phyloP scores from a whole-genome alignment of 129 eudicot genomes.

The Solidago caesia region DNA sequence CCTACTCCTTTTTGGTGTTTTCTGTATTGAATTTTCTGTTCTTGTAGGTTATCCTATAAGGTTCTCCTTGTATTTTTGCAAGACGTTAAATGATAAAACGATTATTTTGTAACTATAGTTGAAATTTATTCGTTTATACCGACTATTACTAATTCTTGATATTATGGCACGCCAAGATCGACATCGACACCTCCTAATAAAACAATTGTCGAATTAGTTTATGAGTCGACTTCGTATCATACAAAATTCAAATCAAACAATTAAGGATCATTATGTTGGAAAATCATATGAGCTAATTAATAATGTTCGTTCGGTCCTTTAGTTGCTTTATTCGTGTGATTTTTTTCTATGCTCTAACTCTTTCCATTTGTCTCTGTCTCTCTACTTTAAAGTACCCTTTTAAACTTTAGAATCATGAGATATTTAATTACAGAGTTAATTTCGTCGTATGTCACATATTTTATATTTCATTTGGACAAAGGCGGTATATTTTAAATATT shows the following conservation, averaged over 20 bases:
- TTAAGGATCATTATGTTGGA: neutral
- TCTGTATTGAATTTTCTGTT: neutral
- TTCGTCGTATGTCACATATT: neutral
- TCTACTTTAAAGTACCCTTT: neutral
- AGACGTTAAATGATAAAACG: neutral
- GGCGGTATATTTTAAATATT: too few species aligned
- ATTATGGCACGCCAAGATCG: neutral
- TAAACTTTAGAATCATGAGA: too few species aligned
- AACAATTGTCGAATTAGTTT: neutral
- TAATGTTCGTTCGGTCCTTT: neutral
- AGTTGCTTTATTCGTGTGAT: neutral
- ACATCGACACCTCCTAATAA: neutral
- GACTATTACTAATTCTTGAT: too few species aligned
- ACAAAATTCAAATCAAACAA: neutral
- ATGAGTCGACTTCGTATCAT: neutral
- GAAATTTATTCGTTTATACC: neutral
- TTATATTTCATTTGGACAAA: neutral
- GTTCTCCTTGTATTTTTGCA: neutral
- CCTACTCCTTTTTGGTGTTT: neutral
- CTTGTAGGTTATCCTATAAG: neutral
- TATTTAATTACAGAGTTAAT: neutral
- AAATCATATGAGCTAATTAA: neutral
- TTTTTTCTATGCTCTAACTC: neutral
- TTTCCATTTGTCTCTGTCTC: neutral
- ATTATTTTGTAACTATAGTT: neutral